A percentile compares a stretch with the other conserved stretches of the same genome.
Conservation (phyloP, 257 asterid species). For the Solanum chilense region DNA sequence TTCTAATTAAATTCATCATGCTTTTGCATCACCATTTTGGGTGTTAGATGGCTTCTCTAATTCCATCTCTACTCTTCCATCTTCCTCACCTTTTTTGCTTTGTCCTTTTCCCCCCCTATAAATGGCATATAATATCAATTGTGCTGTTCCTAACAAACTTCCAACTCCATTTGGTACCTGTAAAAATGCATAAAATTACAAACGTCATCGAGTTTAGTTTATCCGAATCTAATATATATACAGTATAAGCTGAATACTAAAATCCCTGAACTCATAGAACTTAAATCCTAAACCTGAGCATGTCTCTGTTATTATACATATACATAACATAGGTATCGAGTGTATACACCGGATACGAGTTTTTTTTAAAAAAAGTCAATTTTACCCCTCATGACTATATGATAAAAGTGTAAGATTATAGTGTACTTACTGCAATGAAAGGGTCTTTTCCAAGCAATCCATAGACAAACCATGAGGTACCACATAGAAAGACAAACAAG, state of each 20-base stretch:
- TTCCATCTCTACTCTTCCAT: conserved; percentile 33
- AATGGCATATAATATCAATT: conserved; percentile 45
- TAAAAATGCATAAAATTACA: conserved; percentile 4
- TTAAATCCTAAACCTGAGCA: neutral
- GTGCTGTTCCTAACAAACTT: conserved; percentile 50
- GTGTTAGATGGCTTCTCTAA: neutral
- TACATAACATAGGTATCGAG: neutral
- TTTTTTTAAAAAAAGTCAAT: neutral
- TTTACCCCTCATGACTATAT: neutral
- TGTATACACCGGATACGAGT: neutral
- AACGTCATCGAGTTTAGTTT: neutral
- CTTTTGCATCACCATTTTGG: neutral
- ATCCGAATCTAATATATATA: neutral
- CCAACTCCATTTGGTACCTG: conserved; percentile 84
- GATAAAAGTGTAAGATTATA: neutral
- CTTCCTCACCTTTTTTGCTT: conserved; percentile 1
- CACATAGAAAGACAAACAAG: conserved; percentile 56
- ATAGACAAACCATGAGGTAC: conserved; percentile 68
- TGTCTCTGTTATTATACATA: neutral
- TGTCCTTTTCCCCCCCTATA: conserved; percentile 34
- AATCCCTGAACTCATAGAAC: neutral
- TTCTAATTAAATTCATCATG: neutral
- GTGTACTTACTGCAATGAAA: conserved; percentile 45
- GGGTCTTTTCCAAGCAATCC: conserved; percentile 65
- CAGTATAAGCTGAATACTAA: neutral